A percentile compares a stretch with the other conserved stretches of the same genome.
Evolutionary conservation across 768 basidiomycete genomes (phyloP).

Genomic region (Dacryopinax spathularia): DNA sequence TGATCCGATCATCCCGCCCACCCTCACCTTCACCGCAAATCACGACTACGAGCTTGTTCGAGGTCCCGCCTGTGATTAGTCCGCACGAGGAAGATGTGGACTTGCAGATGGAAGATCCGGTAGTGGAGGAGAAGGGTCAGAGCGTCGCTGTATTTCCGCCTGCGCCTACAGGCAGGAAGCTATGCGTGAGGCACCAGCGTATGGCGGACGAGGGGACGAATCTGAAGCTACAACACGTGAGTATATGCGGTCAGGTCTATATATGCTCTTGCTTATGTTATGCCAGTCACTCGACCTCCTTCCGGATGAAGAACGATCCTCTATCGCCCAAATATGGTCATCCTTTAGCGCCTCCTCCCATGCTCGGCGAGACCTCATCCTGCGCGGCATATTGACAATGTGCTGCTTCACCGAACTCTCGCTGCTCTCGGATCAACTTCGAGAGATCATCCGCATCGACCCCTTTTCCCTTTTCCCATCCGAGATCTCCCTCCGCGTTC

Average conservation of each 20-base stretch:
- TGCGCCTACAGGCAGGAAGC: constrained; percentile 46
- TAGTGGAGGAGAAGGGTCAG: constrained; percentile 8
- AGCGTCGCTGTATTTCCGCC: background rate
- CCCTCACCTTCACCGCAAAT: constrained; percentile 17
- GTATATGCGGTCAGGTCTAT: constrained; percentile 18
- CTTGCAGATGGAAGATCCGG: constrained; percentile 8
- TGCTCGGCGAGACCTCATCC: constrained; percentile 78
- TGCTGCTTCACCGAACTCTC: constrained; percentile 98
- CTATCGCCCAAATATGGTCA: constrained; percentile 87
- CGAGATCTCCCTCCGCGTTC: constrained; percentile 75
- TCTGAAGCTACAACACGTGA: constrained; percentile 76
- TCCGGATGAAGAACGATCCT: constrained; percentile 68
- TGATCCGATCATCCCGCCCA: constrained; percentile 25
- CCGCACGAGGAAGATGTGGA: background rate
- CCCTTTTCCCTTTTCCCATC: constrained; percentile 83
- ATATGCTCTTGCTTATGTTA: background rate
- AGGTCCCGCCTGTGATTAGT: background rate
- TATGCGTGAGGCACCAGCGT: constrained; percentile 85
- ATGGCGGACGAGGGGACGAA: constrained; percentile 96
- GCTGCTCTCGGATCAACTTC: constrained; percentile 81
- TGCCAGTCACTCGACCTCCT: constrained; percentile 77
- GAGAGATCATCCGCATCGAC: constrained; percentile 87
- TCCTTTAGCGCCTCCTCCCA: constrained; percentile 92
- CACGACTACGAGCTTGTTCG: constrained; percentile 15
- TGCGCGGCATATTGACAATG: constrained; percentile 95